These are phyloP conservation scores for Naematelia encephala DNA, from an alignment of 768 basidiomycete species.

Conservation along the genomic window DNA sequence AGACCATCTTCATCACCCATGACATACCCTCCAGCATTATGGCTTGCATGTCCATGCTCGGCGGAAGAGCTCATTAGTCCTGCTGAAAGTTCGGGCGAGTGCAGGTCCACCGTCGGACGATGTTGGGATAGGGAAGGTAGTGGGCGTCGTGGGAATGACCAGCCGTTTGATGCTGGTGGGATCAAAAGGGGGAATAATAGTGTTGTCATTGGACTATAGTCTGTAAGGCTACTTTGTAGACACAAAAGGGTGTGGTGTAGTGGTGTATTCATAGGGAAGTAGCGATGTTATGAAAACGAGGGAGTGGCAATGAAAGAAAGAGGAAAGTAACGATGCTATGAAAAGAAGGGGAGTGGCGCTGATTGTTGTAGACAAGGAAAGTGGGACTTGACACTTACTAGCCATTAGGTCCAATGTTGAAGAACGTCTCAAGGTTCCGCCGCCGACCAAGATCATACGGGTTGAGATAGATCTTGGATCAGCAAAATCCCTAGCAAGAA, in stretches of 20 bases:
- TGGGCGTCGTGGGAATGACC: slow-evolving; percentile 41
- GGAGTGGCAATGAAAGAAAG: not conserved
- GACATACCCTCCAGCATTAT: slow-evolving; percentile 29
- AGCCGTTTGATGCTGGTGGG: slow-evolving; percentile 79
- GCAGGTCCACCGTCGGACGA: slow-evolving; percentile 15
- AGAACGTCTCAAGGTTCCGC: slow-evolving; percentile 75
- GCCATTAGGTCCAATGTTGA: slow-evolving; percentile 74
- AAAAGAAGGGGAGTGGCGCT: not conserved
- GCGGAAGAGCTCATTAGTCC: slow-evolving; percentile 56
- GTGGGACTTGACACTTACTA: slow-evolving; percentile 61
- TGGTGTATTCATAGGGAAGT: not conserved
- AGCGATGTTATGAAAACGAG: not conserved
- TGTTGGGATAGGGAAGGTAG: slow-evolving; percentile 20
- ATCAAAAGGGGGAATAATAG: slow-evolving; percentile 78
- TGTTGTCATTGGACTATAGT: slow-evolving; percentile 65
- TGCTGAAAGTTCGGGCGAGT: slow-evolving; percentile 34
- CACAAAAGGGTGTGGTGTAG: too few species aligned
- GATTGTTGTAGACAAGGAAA: not conserved
- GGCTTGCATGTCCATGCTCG: slow-evolving; percentile 61
- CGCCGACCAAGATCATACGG: slow-evolving; percentile 84
- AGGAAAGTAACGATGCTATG: not conserved
- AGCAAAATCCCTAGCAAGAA: not conserved
- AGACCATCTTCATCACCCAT: slow-evolving; percentile 61
- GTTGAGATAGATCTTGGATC: slow-evolving; percentile 69
- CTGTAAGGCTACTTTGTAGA: not conserved